Base-by-base conservation (phyloP, 768 basidiomycete genomes). In the Gelatoporia subvermispora region DNA sequence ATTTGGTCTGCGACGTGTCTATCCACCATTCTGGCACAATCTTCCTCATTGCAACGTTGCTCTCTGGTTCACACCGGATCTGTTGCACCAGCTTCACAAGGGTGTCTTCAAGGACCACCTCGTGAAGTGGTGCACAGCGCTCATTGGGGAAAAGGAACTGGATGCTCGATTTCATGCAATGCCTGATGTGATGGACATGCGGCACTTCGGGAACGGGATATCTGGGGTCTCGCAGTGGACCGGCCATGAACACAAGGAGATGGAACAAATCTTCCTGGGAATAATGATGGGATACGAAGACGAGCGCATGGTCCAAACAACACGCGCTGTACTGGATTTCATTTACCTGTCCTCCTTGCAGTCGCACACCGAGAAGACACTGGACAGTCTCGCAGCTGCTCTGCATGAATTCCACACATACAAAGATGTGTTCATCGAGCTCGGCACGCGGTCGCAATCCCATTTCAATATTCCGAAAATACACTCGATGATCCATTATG, bases 1-100 rank as follows among this genome's bases (percentile, higher is more conserved):
- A 1, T 21, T 39, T 0, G 54, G 59, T 1, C 44, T 61, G 0
- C 52, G 52, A 0, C 35, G 45, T 1, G 45, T 55, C 17, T 51
- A 51, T 8, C 31, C 61, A 4, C 49, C 52, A 1, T 75, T 73
- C 51, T 75, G 72, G 73, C 43, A 45, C 1, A 49, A 68, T 36
- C 55, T 75, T 25, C 73, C 70, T 0, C 34, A 43, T 25, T 8
- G 16, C 41, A 49, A 77, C 51, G 74, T 77, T 21, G 72, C 68
- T 51, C 2, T 28, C 0, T 62, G 44, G 31, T 54, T 76, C 39
- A 71, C 66, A 1, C 64, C 67, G 17, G 57, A 73, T 60, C 28
- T 74, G n/a, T 66, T 76, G 18, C 74, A 78, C 46, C 72, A 75
- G 48, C 60, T 76, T 0, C 65, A 76, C 56, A 68, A 76, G 52